A percentile compares a stretch with the other conserved stretches of the same genome.
phyloP scores from a whole-genome alignment of 176 grass and related monocot genomes.

The Pharus latifolius region DNA sequence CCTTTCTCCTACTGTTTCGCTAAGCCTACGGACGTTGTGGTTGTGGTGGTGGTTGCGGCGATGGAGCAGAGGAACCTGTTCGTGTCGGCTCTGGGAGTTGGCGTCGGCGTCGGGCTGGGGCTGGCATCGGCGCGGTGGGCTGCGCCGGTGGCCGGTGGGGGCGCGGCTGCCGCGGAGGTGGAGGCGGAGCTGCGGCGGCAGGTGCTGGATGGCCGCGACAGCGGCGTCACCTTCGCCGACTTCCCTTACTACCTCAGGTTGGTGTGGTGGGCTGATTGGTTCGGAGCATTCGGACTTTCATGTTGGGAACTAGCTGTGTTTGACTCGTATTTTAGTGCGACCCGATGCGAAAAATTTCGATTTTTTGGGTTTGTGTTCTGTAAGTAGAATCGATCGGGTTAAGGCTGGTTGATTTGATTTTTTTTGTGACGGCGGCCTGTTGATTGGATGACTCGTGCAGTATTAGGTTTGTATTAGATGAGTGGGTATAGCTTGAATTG shows the following conservation, averaged over 20 bases:
- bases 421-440: no score
- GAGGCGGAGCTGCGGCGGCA: constrained; percentile 74
- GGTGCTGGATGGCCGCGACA: constrained; percentile 50
- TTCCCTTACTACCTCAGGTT: constrained; percentile 91
- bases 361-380: not conserved
- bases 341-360: constrained; percentile 5
- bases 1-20: not conserved
- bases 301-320: no score
- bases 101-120: constrained; percentile 78
- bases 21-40: not conserved
- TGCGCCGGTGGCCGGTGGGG: not conserved
- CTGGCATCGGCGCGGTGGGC: constrained; percentile 51
- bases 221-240: constrained; percentile 64
- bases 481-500: no score
- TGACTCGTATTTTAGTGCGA: not conserved
- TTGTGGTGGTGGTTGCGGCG: not conserved
- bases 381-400: not conserved
- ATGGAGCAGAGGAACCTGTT: constrained; percentile 94
- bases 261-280: not conserved
- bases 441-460: no score
- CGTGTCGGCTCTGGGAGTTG: constrained; percentile 74
- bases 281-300: not conserved
- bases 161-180: constrained; percentile 20
- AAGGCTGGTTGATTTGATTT: not conserved
- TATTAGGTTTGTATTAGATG: no score